Conservation (phyloP, 768 basidiomycete species). For the Boletus eberwhitei region DNA sequence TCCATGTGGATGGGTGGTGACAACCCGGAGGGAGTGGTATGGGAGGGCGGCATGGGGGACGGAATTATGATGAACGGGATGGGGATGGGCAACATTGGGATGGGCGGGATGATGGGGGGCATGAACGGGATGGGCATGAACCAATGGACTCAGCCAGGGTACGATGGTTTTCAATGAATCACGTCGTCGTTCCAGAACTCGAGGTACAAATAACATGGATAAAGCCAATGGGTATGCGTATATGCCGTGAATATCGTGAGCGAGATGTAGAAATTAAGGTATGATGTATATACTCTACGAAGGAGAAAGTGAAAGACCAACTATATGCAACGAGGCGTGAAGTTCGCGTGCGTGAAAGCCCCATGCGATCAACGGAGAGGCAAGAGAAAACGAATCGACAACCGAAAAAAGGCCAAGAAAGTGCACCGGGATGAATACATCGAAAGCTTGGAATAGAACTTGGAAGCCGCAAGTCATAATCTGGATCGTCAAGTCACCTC, state of each 20-base stretch:
- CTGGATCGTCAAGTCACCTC: conserved; percentile 1
- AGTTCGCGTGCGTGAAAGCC: not conserved
- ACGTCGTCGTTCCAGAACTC: not conserved
- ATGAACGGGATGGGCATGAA: conserved; percentile 41
- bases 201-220: conserved; percentile 7
- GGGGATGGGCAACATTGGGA: conserved; percentile 35
- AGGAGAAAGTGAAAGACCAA: conserved; percentile 12
- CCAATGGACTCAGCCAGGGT: conserved; percentile 36
- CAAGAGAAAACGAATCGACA: not conserved
- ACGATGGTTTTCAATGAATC: conserved; percentile 30
- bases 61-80: conserved; percentile 44
- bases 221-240: conserved; percentile 23
- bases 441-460: not conserved
- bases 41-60: conserved; percentile 38
- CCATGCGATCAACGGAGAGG: conserved; percentile 17
- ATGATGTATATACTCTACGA: conserved; percentile 47
- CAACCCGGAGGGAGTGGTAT: conserved; percentile 33
- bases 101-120: conserved; percentile 31
- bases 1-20: conserved; percentile 37
- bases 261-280: conserved; percentile 24
- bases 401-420: conserved; percentile 1
- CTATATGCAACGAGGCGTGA: conserved; percentile 9
- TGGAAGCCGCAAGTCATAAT: not conserved
- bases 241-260: conserved; percentile 24
- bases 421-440: not conserved